Evolutionary conservation across 1,139 yeast genomes (phyloP).

Genomic region (Protomyces inundatus): DNA sequence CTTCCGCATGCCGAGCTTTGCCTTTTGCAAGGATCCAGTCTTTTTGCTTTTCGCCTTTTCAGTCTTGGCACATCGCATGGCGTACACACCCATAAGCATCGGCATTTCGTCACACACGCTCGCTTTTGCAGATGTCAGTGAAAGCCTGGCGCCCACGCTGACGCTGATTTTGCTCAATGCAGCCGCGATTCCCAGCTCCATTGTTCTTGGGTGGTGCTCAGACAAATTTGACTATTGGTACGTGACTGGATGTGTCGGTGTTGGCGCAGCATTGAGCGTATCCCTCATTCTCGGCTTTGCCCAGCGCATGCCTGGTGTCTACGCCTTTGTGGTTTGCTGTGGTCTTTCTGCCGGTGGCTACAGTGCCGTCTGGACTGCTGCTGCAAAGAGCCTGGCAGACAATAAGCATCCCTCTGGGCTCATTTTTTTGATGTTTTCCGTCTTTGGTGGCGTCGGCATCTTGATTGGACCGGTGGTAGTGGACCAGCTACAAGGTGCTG

Average conservation of each 20-base stretch:
- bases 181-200: conserved; percentile 3
- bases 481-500: not conserved
- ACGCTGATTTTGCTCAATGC: conserved; percentile 7
- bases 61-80: conserved; percentile 9
- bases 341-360: conserved; percentile 11
- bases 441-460: conserved; percentile 6
- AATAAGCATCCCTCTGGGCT: conserved; percentile 1
- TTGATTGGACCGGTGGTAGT: conserved; percentile 11
- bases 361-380: conserved; percentile 16
- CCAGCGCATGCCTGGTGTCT: not conserved
- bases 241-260: conserved; percentile 1
- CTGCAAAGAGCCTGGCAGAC: conserved; percentile 11
- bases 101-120: conserved; percentile 1
- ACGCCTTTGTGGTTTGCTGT: conserved; percentile 8
- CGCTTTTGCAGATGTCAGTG: not conserved
- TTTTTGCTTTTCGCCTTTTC: conserved; percentile 6
- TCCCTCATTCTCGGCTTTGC: conserved; percentile 18
- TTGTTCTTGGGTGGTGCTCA: conserved; percentile 2
- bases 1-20: conserved; percentile 1
- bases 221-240: conserved; percentile 8
- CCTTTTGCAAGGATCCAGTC: not conserved
- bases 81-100: conserved; percentile 13
- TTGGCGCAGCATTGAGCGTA: not conserved
- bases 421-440: conserved; percentile 10
- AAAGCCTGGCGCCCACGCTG: conserved; percentile 1